Conservation (phyloP, 768 basidiomycete species). For the Podaxis sp. region DNA sequence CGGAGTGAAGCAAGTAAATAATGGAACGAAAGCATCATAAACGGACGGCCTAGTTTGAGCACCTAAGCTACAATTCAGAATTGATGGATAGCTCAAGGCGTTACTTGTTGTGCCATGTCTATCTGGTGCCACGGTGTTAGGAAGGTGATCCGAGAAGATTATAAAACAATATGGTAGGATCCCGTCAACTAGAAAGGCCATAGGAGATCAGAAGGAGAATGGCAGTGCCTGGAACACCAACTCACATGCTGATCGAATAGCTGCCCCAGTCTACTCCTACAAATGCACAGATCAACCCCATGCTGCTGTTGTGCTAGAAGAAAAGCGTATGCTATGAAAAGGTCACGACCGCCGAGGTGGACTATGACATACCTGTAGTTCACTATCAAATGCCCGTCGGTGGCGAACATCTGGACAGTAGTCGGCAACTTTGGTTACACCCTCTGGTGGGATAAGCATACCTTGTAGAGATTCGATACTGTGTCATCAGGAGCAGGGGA, state of each 20-base stretch:
- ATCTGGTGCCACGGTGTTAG: not conserved
- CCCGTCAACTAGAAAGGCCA: not conserved
- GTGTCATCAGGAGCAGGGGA: constrained; percentile 82
- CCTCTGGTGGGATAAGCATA: constrained; percentile 17
- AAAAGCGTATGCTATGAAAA: not conserved
- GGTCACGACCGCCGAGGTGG: not conserved
- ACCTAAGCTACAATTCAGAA: not conserved
- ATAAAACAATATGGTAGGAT: not conserved
- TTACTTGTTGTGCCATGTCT: not conserved
- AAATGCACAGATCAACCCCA: constrained; percentile 29
- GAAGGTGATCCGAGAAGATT: not conserved
- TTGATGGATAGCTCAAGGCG: not conserved
- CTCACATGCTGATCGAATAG: not conserved
- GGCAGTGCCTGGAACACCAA: not conserved
- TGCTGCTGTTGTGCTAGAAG: constrained; percentile 36
- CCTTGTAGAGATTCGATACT: constrained; percentile 74
- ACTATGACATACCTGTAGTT: constrained; percentile 68
- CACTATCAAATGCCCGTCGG: constrained; percentile 86
- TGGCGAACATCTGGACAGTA: constrained; percentile 66
- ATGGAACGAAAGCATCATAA: not conserved
- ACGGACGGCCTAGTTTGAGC: not conserved
- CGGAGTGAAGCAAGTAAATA: not conserved
- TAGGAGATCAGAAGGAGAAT: not conserved
- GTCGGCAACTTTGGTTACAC: not conserved
- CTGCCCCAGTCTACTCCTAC: no score